Evolutionary conservation across 2,329 filamentous ascomycete species (phyloP).

Genomic region (Exophiala calicioides): DNA sequence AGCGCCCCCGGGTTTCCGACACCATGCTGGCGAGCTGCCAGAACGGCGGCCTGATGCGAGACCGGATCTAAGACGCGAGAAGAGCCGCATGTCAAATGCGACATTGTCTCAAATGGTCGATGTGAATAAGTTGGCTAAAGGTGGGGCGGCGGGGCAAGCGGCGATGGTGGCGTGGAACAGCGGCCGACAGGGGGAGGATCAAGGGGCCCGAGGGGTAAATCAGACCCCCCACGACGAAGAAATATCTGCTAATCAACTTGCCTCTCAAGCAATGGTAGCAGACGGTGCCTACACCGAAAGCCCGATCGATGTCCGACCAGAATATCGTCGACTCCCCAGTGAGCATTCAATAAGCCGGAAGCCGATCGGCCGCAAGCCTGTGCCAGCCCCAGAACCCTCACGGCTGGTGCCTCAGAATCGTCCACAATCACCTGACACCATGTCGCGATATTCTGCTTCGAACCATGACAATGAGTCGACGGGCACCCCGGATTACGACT

Average conservation of each 20-base stretch:
- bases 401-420: constrained; percentile 12
- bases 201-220: constrained; percentile 45
- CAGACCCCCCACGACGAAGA: constrained; percentile 31
- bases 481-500: constrained; percentile 75
- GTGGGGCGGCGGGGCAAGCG: constrained; percentile 41
- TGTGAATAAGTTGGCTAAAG: constrained; percentile 53
- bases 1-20: constrained; percentile 75
- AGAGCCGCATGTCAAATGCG: constrained; percentile 77
- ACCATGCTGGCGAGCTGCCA: constrained; percentile 71
- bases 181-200: constrained; percentile 35
- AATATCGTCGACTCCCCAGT: constrained; percentile 31
- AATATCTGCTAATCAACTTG: constrained; percentile 29
- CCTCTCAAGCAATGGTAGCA: constrained; percentile 34
- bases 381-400: constrained; percentile 21
- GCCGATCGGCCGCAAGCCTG: constrained; percentile 48
- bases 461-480: constrained; percentile 64
- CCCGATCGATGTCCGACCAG: constrained; percentile 23
- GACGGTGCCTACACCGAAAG: constrained; percentile 20
- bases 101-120: constrained; percentile 80
- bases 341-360: constrained; percentile 53
- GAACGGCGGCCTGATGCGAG: constrained; percentile 70
- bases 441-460: constrained; percentile 25
- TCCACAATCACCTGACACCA: constrained; percentile 40
- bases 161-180: constrained; percentile 44
- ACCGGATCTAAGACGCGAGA: constrained; percentile 75